Evolutionary conservation across 495 filamentous ascomycete genomes (phyloP), one percentile per base, ranked within the genome.

Genomic region (Tuber indicum): DNA sequence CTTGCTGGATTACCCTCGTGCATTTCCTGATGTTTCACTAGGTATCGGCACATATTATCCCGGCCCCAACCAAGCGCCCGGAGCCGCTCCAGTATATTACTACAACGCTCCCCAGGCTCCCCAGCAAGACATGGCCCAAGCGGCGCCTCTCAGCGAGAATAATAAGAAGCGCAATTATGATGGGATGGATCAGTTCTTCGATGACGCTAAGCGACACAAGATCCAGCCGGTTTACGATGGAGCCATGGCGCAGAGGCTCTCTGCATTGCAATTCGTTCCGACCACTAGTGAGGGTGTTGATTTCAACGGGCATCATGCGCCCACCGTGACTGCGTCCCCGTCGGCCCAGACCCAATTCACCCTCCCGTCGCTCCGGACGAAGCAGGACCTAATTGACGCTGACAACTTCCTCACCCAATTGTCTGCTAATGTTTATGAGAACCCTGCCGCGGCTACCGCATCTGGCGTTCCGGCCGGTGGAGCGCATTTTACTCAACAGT

Each of bases 391-490:
- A 41, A 87, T 94, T 82, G 91, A 94, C 83, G 92, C 97, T 83
- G 95, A 98, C 85, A 91, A 94, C 76, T 91, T 97, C 86, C 88
- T 99, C 52, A 93, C 97, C 84, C 93, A 97, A 85, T 94, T 98
- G 88, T 94, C 97, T 82, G 88, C 90, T 78, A 97, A 95, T 12
- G 92, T 98, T 43, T 98, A 98, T 83, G 95, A 98, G 84, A 95
- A 90, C 81, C 90, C 94, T 39, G 92, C 92, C 81, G 89, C 92
- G 21, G 88, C 92, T 4, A 91, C 92, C 21, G 91, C 92, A 1
- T 91, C 91, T 46, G 92, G 92, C 72, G 87, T 93, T 72, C 89
- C 90, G 58, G 91, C 92, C 77, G 89, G 91, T 39, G 91, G 88
- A 70, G 86, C 89, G 42, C 90, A 92, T 80, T 90, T 90, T 76